Conservation (phyloP, 768 basidiomycete species). For the Sutorius australiensis region DNA sequence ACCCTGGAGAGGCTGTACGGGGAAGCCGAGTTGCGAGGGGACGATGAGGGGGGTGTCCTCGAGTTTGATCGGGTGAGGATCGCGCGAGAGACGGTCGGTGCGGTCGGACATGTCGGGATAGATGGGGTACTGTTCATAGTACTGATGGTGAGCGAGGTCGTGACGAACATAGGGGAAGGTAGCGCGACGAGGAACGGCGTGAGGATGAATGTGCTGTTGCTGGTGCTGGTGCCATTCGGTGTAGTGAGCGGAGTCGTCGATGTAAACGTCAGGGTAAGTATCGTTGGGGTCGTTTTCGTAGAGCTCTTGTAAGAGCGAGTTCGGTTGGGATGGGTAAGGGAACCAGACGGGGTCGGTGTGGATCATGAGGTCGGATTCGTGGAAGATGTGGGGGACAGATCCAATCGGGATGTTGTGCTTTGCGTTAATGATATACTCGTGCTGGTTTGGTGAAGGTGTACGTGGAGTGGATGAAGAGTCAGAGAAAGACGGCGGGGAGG, state of each 20-base stretch:
- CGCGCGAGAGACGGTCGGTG: not conserved
- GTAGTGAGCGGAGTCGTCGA: constrained; percentile 35
- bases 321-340: constrained; percentile 34
- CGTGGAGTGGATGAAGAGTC: constrained; percentile 66
- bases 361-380: constrained; percentile 36
- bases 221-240: constrained; percentile 36
- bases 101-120: constrained; percentile 38
- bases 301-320: constrained; percentile 66
- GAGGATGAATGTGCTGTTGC: constrained; percentile 25
- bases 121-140: constrained; percentile 33
- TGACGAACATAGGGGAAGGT: constrained; percentile 78
- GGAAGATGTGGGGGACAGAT: constrained; percentile 51
- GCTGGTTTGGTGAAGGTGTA: constrained; percentile 62
- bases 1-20: constrained; percentile 29
- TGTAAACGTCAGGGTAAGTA: constrained; percentile 33
- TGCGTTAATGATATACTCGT: constrained; percentile 34
- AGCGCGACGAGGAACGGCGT: constrained; percentile 53
- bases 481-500: constrained; percentile 49
- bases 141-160: constrained; percentile 49
- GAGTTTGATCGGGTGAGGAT: constrained; percentile 51
- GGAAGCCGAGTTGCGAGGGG: constrained; percentile 51
- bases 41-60: constrained; percentile 60
- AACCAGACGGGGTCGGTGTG: constrained; percentile 38
- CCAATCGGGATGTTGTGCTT: constrained; percentile 39
- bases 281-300: constrained; percentile 58